Base-by-base conservation (phyloP, 768 basidiomycete species). In the Cyathus striatus region DNA sequence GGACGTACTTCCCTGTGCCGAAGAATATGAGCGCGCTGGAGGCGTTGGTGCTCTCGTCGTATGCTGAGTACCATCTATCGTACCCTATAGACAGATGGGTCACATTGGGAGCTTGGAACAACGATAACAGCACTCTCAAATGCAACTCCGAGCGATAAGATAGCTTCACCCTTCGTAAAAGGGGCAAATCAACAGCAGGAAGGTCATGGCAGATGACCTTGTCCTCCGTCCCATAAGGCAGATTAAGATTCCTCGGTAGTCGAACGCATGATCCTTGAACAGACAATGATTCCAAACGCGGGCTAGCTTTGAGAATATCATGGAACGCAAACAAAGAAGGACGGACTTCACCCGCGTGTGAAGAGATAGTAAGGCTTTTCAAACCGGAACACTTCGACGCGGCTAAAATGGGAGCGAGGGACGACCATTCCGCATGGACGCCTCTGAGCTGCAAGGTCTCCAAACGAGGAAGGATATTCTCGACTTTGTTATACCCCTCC, bases 371-470 rank as follows among this genome's bases (percentile, higher is more conserved):
- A 40, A 81, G 64, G 1, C 38, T 62, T 13, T 46, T 49, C 37
- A 65, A 47, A 2, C 52, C 53, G 4, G 41, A 47, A n/a, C n/a
- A n/a, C 7, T 40, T 43, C 9, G 53, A 56, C 27, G 43, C 34
- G 0, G 48, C 44, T 10, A 70, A 53, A n/a, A 65, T 54, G 38
- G 49, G 39, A 23, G 67, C 62, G 32, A 78, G 70, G 18, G 66
- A 55, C 2, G 57, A 40, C 80, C 76, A 83, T 32, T 77, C 63
- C 23, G 75, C 64, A 53, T 81, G 80, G 3, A 83, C 78, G 17
- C 81, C 81, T 42, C 68, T 64, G 10, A 83, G 72, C 1, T 61
- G 62, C 17, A 83, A 66, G 27, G 68, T 59, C n/a, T 63, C 65
- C 14, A 83, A 60, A 18, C 58, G 56, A n/a, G 79, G 72, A 7